Evolutionary conservation across 2,329 filamentous ascomycete genomes (phyloP).

Genomic region (Helicocarpus griseus): DNA sequence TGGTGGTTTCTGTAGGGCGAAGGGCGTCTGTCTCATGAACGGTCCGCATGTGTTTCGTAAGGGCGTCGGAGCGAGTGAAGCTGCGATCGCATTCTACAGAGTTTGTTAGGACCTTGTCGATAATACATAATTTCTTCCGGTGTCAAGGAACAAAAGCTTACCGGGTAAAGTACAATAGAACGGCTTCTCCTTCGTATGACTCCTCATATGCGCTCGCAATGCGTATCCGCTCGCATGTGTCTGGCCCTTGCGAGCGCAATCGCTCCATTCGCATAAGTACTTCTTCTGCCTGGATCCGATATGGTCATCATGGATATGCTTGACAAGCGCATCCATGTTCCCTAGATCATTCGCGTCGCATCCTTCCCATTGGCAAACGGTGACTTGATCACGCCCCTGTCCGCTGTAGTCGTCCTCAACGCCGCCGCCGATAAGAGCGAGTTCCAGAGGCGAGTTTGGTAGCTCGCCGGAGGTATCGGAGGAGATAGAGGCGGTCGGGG

Average conservation of each 20-base stretch:
- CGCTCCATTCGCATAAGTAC: constrained; percentile 96
- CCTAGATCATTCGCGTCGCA: constrained; percentile 61
- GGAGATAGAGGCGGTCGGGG: constrained; percentile 62
- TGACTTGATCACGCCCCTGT: constrained; percentile 62
- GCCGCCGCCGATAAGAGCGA: constrained; percentile 30
- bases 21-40: constrained; percentile 95
- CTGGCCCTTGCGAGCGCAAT: constrained; percentile 78
- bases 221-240: constrained; percentile 93
- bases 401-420: constrained; percentile 58
- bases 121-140: not conserved
- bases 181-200: constrained; percentile 94
- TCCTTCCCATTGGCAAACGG: constrained; percentile 67
- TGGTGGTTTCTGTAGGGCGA: constrained; percentile 50
- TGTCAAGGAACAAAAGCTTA: constrained; percentile 35
- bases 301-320: constrained; percentile 85
- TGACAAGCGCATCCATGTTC: constrained; percentile 73
- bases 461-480: constrained; percentile 84
- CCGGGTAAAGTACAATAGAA: constrained; percentile 94
- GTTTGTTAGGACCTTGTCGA: too few species aligned
- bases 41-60: constrained; percentile 97
- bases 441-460: constrained; percentile 56
- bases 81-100: constrained; percentile 83
- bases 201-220: constrained; percentile 92
- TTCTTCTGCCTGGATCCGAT: constrained; percentile 90
- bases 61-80: constrained; percentile 88